These are phyloP conservation scores for Globisporangium paroecandrum DNA, from an alignment of 352 stramenopile species.

Conservation along the genomic window DNA sequence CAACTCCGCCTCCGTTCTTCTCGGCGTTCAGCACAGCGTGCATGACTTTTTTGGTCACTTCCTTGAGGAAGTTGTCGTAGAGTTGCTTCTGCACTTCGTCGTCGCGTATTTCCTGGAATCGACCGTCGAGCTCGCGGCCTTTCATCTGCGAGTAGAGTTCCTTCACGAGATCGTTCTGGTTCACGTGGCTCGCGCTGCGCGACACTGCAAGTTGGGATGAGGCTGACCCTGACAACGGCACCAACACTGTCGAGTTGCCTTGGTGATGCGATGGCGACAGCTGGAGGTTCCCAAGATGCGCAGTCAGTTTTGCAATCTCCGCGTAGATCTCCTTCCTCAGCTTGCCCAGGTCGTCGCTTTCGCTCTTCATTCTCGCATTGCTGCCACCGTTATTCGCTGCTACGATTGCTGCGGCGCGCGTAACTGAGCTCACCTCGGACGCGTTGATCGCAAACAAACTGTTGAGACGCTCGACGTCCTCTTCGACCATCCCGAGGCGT, in stretches of 20 bases:
- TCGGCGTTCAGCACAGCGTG: constrained; percentile 46
- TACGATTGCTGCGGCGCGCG: background rate
- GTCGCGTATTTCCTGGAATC: constrained; percentile 34
- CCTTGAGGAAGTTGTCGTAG: constrained; percentile 70
- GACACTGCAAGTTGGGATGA: constrained; percentile 12
- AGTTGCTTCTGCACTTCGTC: constrained; percentile 50
- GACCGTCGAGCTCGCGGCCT: constrained; percentile 43
- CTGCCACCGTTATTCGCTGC: background rate
- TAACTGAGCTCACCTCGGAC: constrained; percentile 16
- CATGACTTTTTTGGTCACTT: constrained; percentile 79
- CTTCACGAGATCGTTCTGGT: constrained; percentile 42
- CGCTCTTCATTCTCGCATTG: background rate
- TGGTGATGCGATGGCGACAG: background rate
- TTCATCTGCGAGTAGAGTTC: constrained; percentile 64
- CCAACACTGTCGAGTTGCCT: constrained; percentile 12
- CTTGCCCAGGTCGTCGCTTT: constrained; percentile 39
- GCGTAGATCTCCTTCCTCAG: constrained; percentile 47
- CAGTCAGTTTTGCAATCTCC: constrained; percentile 48
- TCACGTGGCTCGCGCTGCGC: constrained; percentile 12
- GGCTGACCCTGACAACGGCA: background rate
- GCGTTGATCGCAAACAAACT: constrained; percentile 22
- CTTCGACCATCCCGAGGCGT: constrained; percentile 51
- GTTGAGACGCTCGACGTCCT: constrained; percentile 64
- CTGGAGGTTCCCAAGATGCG: constrained; percentile 26
- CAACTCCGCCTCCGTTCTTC: constrained; percentile 23